These are phyloP conservation scores for Colletotrichum sp. DNA, from an alignment of 2,329 filamentous ascomycete species.

Conservation along the genomic window DNA sequence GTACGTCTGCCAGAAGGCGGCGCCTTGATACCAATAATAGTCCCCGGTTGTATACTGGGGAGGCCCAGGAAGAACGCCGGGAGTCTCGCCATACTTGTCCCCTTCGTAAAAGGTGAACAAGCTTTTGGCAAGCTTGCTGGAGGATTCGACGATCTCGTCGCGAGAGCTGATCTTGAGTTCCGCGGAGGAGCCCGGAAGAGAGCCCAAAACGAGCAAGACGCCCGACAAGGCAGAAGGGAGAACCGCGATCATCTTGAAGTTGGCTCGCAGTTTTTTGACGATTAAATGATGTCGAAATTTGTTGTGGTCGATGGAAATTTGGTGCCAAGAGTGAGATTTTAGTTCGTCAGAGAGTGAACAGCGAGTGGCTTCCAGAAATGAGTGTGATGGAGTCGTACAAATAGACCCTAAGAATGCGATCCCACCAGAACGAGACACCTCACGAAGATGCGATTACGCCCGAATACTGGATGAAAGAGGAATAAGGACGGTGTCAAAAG, in stretches of 20 bases:
- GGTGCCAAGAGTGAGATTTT: background rate
- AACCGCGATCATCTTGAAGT: background rate
- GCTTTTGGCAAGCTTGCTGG: constrained; percentile 29
- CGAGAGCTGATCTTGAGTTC: constrained; percentile 1
- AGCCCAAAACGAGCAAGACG: background rate
- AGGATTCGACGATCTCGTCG: constrained; percentile 23
- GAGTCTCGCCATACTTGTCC: constrained; percentile 30
- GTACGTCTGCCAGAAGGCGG: constrained; percentile 34
- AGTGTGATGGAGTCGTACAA: background rate
- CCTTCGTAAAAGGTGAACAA: constrained; percentile 35
- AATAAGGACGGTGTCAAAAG: background rate
- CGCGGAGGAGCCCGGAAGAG: background rate
- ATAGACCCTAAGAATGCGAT: background rate
- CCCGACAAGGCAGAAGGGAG: background rate
- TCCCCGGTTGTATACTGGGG: constrained; percentile 21
- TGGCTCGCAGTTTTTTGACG: too few species aligned
- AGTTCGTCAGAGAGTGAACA: background rate
- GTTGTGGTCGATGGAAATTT: background rate
- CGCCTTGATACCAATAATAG: constrained; percentile 42
- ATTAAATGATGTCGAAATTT: rapidly evolving
- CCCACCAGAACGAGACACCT: background rate
- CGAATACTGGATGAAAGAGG: background rate
- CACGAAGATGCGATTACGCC: background rate
- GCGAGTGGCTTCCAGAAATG: background rate
- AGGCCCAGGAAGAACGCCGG: constrained; percentile 33